A percentile compares a stretch with the other conserved stretches of the same genome.
Conservation (phyloP, 2,329 filamentous ascomycete species). For the Scedosporium apiospermum region DNA sequence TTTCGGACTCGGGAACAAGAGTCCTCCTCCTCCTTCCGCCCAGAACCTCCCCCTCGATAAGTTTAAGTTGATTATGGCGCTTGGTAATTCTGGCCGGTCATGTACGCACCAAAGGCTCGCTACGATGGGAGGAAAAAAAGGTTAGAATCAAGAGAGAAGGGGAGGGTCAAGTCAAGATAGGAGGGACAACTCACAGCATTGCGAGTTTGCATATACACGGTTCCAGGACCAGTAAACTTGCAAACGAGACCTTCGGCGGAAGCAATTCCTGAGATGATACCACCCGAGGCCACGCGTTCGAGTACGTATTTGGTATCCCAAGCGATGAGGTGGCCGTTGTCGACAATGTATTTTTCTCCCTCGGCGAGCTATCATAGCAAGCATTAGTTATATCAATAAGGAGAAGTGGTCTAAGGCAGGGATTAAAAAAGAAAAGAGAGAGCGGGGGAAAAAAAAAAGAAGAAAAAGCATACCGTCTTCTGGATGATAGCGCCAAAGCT, state of each 20-base stretch:
- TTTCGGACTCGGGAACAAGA: no score
- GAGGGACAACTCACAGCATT: slow-evolving; percentile 52
- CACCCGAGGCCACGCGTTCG: slow-evolving; percentile 81
- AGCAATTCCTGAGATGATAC: slow-evolving; percentile 78
- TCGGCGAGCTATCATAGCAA: slow-evolving; percentile 35
- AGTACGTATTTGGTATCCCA: slow-evolving; percentile 96
- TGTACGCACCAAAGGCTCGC: slow-evolving; percentile 43
- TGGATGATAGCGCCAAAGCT: slow-evolving; percentile 92
- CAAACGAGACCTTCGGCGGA: slow-evolving; percentile 86
- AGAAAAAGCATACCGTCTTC: slow-evolving; percentile 63
- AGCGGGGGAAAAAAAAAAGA: background rate
- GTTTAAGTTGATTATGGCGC: slow-evolving; percentile 9
- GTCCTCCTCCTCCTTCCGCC: background rate
- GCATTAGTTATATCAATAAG: background rate
- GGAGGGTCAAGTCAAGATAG: background rate
- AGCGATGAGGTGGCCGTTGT: slow-evolving; percentile 87
- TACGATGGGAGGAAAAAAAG: slow-evolving; percentile 17
- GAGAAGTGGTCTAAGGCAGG: background rate
- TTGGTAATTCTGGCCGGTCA: slow-evolving; percentile 35
- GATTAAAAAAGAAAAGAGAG: background rate
- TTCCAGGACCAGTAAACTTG: slow-evolving; percentile 87
- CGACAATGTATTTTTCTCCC: slow-evolving; percentile 82
- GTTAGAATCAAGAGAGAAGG: background rate
- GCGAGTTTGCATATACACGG: slow-evolving; percentile 84
- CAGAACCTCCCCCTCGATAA: no score